A percentile compares a stretch with the other conserved stretches of the same genome.
These are phyloP conservation scores for Eucalyptus curtisii DNA, from an alignment of 345 rosid species.

Conservation along the genomic window DNA sequence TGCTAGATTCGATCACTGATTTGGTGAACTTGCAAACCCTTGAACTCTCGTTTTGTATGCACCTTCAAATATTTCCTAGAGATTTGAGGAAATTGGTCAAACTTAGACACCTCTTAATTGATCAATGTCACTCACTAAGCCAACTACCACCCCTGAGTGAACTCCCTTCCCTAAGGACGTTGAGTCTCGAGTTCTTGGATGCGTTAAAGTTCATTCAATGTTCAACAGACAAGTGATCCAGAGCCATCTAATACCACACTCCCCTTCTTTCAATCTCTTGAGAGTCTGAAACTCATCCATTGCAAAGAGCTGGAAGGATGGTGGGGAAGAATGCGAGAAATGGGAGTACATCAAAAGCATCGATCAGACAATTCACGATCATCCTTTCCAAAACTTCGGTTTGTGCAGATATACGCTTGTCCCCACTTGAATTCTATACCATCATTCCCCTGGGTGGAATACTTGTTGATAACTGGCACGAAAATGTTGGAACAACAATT, in stretches of 20 bases:
- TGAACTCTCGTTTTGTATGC: fast-evolving
- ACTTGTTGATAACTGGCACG: fast-evolving
- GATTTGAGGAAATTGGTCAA: neutral
- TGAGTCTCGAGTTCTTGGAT: fast-evolving
- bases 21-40: neutral
- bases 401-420: fast-evolving
- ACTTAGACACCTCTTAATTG: neutral
- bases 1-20: neutral
- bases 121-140: fast-evolving
- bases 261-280: neutral
- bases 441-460: neutral
- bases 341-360: neutral
- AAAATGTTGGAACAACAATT: neutral
- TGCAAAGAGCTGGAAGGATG: fast-evolving
- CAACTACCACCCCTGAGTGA: neutral
- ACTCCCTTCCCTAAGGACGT: neutral
- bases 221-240: neutral
- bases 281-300: fast-evolving
- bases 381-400: neutral
- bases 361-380: fast-evolving
- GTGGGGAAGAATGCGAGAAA: fast-evolving
- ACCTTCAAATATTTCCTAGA: neutral
- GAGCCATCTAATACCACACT: neutral
- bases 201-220: fast-evolving
- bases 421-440: neutral